Conservation (phyloP, 768 basidiomycete genomes). For the Mycena olivaceomarginata region DNA sequence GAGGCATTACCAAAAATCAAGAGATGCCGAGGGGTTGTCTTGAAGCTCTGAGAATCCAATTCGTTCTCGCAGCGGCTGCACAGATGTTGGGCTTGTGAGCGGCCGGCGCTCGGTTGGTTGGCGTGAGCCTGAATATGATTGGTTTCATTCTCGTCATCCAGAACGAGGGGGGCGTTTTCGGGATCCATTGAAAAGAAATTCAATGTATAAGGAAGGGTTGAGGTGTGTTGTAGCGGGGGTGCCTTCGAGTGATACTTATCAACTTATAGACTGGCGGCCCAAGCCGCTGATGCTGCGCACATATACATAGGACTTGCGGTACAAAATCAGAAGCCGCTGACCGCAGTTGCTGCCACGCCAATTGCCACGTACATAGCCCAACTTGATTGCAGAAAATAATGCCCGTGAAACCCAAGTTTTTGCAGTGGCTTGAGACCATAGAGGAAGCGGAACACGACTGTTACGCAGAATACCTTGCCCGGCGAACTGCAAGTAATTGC, state of each 20-base stretch:
- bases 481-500: no score
- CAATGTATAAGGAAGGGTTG: neutral
- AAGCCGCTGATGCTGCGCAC: no score
- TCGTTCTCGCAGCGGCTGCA: conserved; percentile 24
- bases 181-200: conserved; percentile 15
- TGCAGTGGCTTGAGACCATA: no score
- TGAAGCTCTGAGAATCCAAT: neutral
- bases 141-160: neutral
- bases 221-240: neutral
- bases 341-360: neutral
- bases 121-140: neutral
- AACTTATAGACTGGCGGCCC: no score
- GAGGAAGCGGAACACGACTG: no score
- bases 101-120: neutral
- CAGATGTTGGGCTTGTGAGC: neutral
- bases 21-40: neutral
- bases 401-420: no score
- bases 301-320: neutral
- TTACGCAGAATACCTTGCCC: no score
- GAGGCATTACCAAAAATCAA: neutral
- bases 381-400: no score
- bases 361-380: no score
- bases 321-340: neutral
- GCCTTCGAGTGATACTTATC: neutral
- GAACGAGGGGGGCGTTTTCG: conserved; percentile 18